These are phyloP conservation scores for Annona cherimola DNA, from an alignment of 164 flowering plant genomes.

Conservation along the genomic window DNA sequence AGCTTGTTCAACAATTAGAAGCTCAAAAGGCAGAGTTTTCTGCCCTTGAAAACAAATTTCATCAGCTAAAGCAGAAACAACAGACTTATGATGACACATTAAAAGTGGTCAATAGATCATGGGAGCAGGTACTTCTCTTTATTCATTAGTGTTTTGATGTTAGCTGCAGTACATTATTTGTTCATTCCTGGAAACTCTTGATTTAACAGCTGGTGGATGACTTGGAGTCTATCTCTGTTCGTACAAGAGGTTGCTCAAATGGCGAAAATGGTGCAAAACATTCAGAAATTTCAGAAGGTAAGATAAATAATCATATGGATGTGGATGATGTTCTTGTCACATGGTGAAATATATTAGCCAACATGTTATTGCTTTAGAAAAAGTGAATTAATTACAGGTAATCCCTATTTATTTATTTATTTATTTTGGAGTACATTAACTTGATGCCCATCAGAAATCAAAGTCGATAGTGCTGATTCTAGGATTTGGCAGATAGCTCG, in stretches of 20 bases:
- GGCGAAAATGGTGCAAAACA: constrained; percentile 16
- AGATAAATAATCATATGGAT: constrained; percentile 11
- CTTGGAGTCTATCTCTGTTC: constrained; percentile 42
- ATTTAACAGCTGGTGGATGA: constrained; percentile 49
- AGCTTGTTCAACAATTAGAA: constrained; percentile 78
- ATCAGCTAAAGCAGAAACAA: constrained; percentile 50
- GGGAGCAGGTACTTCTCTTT: constrained; percentile 48
- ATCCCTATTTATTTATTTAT: too few relatives aligned
- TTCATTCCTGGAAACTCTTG: not conserved
- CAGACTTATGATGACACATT: constrained; percentile 48
- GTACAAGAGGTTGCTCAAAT: constrained; percentile 22
- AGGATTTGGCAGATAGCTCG: too few relatives aligned
- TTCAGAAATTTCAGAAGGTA: constrained; percentile 32
- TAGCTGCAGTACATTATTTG: not conserved
- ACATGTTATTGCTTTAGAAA: not conserved
- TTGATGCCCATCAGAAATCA: too few relatives aligned
- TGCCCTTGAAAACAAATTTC: constrained; percentile 47
- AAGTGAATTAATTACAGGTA: too few relatives aligned
- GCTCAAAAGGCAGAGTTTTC: constrained; percentile 59
- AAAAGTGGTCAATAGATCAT: constrained; percentile 45
- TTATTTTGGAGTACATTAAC: too few relatives aligned
- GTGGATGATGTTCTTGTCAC: not conserved
- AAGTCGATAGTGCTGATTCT: too few relatives aligned
- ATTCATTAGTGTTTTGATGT: not conserved
- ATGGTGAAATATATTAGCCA: not conserved